Base-by-base conservation (phyloP, 306 rosid genomes). In the Pterocarpus macrocarpus region DNA sequence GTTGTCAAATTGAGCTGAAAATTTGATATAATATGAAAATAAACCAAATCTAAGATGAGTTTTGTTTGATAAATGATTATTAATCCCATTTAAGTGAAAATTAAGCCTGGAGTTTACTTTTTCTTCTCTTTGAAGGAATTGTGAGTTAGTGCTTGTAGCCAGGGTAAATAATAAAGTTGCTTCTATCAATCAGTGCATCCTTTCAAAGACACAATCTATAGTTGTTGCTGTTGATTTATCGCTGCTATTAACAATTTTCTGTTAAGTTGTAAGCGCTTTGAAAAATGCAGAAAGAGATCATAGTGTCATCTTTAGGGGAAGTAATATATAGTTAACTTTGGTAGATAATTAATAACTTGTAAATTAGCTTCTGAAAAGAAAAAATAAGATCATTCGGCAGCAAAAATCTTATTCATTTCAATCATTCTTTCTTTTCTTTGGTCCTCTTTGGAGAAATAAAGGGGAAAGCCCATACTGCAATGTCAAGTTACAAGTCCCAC, bases 41-140 rank as follows among this genome's bases (percentile, higher is more conserved):
- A 76, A 49, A 76, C 64, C 50, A 11, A 45, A 44, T 32, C 16
- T 14, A 32, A 75, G 43, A 45, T 75, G 34, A 12, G n/a, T n/a
- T n/a, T n/a, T n/a, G n/a, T n/a, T n/a, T n/a, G n/a, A n/a, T n/a
- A n/a, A n/a, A 59, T 59, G 44, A 43, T 33, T 30, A 22, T 16
- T 8, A 32, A 5, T 17, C 39, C 22, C 30, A 22, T 22, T 22
- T 1, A 22, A 22, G 28, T 22, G 28, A 22, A 22, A 22, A 22
- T 22, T 22, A 22, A 22, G 28, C 28, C 28, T 22, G 1, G 28
- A 22, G 28, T 22, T 22, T 22, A 22, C 28, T 22, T 22, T 22
- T 22, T 22, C 28, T 22, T 22, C 28, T 22, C 28, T 22, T 22
- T 22, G 28, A 22, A 22, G 28, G 28, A 22, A 22, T 22, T 22